Evolutionary conservation across 2,329 filamentous ascomycete species (phyloP).

Genomic region (Alternaria gansuensis): DNA sequence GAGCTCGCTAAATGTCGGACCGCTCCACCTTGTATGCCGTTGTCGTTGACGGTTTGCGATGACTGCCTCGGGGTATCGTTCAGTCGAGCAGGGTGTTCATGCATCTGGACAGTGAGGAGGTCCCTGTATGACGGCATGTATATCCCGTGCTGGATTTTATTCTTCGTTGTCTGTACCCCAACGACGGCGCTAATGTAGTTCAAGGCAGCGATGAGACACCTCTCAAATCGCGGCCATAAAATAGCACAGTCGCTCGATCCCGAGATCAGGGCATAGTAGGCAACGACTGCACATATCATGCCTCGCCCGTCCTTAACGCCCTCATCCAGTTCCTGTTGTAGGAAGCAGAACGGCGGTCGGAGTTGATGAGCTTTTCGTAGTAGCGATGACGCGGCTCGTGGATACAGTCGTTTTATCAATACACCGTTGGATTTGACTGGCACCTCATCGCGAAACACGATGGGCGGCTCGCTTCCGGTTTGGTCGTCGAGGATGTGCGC

Average conservation of each 20-base stretch:
- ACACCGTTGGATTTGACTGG: accelerated
- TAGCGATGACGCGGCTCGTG: slow-evolving; percentile 7
- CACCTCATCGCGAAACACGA: slow-evolving; percentile 4
- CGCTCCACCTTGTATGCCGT: not conserved
- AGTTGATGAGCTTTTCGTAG: slow-evolving; percentile 1
- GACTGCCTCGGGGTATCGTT: no score
- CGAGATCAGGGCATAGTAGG: not conserved
- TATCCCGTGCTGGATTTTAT: not conserved
- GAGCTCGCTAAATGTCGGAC: no score
- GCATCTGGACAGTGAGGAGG: no score
- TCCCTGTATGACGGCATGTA: no score
- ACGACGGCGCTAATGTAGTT: not conserved
- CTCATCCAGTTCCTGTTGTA: not conserved
- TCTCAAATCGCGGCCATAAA: not conserved
- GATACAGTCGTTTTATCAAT: not conserved
- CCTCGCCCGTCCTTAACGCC: not conserved
- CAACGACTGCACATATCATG: slow-evolving; percentile 3
- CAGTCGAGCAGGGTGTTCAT: no score
- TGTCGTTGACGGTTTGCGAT: no score
- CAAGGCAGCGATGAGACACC: slow-evolving; percentile 1
- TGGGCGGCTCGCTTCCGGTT: not conserved
- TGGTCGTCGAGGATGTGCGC: slow-evolving; percentile 3
- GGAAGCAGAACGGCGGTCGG: not conserved
- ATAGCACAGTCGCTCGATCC: slow-evolving; percentile 2
- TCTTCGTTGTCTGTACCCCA: not conserved